phyloP scores from a whole-genome alignment of 2,329 filamentous ascomycete genomes.

The Diplodia corticola region DNA sequence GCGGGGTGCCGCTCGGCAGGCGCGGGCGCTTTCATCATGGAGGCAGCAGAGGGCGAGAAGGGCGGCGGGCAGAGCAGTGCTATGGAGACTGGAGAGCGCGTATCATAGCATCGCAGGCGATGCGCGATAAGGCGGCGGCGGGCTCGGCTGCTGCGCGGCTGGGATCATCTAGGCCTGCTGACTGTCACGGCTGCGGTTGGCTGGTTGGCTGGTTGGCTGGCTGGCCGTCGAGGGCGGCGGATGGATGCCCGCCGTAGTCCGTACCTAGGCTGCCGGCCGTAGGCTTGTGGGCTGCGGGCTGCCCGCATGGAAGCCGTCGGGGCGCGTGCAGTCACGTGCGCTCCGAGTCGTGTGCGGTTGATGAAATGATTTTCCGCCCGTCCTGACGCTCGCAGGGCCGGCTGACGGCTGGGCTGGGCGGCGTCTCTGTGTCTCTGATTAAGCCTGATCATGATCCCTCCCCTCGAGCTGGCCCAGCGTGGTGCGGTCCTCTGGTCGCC shows the following conservation, averaged over 20 bases:
- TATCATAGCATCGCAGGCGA: slow-evolving; percentile 6
- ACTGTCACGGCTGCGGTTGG: slow-evolving; percentile 8
- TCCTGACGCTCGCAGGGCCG: slow-evolving; percentile 5
- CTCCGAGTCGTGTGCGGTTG: slow-evolving; percentile 15
- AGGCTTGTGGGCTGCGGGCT: too few relatives aligned
- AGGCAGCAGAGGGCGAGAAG: background rate
- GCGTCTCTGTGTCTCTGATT: background rate
- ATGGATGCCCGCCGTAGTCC: background rate
- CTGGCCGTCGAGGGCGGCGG: background rate
- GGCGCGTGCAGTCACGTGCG: slow-evolving; percentile 1
- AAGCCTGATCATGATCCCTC: too few relatives aligned
- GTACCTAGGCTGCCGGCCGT: too few relatives aligned
- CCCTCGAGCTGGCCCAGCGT: slow-evolving; percentile 9
- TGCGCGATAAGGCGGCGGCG: background rate
- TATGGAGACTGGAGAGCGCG: slow-evolving; percentile 11
- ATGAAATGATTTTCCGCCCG: slow-evolving; percentile 20
- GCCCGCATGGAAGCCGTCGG: background rate
- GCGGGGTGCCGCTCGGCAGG: background rate
- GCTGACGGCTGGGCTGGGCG: slow-evolving; percentile 1
- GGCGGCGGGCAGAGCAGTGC: slow-evolving; percentile 4
- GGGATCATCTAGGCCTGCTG: background rate
- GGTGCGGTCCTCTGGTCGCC: slow-evolving; percentile 5
- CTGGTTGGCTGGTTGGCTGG: too few relatives aligned
- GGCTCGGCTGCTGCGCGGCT: background rate
- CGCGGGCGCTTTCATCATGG: slow-evolving; percentile 16